Base-by-base conservation (phyloP, 2,329 filamentous ascomycete species). In the Alternaria gaisen region DNA sequence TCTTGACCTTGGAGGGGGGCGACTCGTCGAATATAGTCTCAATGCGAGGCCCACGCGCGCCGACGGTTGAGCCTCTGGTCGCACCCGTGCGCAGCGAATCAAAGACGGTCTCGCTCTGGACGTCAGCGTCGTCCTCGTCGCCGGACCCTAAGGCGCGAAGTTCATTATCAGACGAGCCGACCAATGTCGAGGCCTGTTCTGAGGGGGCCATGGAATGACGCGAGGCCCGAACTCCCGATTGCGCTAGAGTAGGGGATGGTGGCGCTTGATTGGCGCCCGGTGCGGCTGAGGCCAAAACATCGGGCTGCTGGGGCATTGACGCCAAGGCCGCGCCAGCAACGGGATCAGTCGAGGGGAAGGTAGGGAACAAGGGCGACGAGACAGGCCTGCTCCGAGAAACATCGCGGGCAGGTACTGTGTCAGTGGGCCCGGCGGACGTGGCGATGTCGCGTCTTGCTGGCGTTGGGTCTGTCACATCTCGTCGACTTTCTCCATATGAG, bases 21-120 rank as follows among this genome's bases (percentile, higher is more conserved):
- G 90, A 92, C 69, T 94, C 91, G 78, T 94, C 91, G 77, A 93
- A 94, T 83, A 93, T 91, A 24, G 88, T 91, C 72, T 93, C 91
- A 51, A 93, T 88, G 50, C 84, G 81, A 16, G 91, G 90, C 28
- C 90, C 90, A 73, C 92, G 88, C 47, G 88, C 85, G 34, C 87
- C 86, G 61, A 70, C 69, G 56, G 88, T 87, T 55, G 86, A 84
- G 63, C 88, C 90, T 63, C 86, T 85, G 10, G 90, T 92, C 40
- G 86, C 89, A 61, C 86, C 84, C 16, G 91, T 93, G 54, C 90
- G 88, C 67, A 93, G 80, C 30, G 91, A 93, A 80, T 94, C 91
- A 77, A 88, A 93, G 57, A 91, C 84, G 18, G 88, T 91, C 70
- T 94, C 91, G 75, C 90, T 93, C 79, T 88, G 90, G 72, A 90